Conservation (phyloP, 805 yeast genomes). For the Sporopachydermia lactativora region DNA sequence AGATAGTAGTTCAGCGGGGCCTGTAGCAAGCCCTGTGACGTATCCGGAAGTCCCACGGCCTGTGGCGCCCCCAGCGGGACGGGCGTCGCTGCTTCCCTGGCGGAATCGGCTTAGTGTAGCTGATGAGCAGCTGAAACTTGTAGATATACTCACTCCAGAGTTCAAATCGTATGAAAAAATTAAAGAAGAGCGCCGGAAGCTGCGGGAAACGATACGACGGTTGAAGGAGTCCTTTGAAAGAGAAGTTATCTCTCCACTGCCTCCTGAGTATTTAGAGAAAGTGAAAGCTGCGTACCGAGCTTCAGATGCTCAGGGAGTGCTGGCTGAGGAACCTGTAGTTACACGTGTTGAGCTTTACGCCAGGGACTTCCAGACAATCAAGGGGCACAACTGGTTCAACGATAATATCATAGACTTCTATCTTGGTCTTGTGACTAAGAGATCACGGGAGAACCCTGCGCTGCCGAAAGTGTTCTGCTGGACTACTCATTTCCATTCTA, state of each 20-base stretch:
- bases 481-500: slow-evolving; percentile 80
- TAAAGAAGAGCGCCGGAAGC: background rate
- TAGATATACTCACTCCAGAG: background rate
- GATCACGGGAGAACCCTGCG: slow-evolving; percentile 20
- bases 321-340: background rate
- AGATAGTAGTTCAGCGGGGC: background rate
- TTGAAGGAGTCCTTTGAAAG: background rate
- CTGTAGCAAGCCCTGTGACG: background rate
- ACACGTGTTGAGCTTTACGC: slow-evolving; percentile 41
- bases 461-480: slow-evolving; percentile 45
- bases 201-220: background rate
- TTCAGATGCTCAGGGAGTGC: background rate
- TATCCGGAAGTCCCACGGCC: too few species aligned
- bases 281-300: background rate
- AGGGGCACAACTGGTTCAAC: slow-evolving; percentile 71
- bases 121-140: background rate
- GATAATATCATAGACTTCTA: slow-evolving; percentile 84
- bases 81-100: too few species aligned
- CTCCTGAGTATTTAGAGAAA: background rate
- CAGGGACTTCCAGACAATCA: slow-evolving; percentile 57
- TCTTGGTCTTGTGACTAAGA: slow-evolving; percentile 36
- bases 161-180: slow-evolving; percentile 1
- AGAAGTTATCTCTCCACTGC: background rate
- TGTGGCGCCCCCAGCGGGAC: background rate
- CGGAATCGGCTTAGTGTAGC: background rate